Conservation (phyloP, 441 rosid species). For the Populus trichocarpa region DNA sequence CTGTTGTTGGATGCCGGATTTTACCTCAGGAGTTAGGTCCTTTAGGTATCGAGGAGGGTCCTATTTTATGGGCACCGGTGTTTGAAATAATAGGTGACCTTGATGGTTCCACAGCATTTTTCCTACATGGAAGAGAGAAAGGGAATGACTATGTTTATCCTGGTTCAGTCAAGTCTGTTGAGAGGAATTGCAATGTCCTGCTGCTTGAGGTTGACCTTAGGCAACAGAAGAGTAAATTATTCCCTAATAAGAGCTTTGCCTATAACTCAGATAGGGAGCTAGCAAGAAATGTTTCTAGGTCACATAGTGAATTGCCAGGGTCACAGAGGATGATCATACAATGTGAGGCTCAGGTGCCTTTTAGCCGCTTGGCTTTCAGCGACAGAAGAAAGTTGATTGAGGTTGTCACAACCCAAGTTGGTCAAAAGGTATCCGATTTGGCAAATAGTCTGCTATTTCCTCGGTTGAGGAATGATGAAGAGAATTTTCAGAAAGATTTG, state of each 20-base stretch:
- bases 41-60: conserved; percentile 68
- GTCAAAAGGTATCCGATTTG: conserved; percentile 39
- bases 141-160: conserved; percentile 55
- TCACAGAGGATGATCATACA: conserved; percentile 27
- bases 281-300: conserved; percentile 33
- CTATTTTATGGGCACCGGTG: conserved; percentile 73
- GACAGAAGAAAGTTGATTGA: conserved; percentile 74
- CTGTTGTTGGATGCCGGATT: conserved; percentile 71
- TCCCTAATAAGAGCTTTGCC: conserved; percentile 39
- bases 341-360: conserved; percentile 42
- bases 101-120: conserved; percentile 56
- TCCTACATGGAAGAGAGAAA: conserved; percentile 72
- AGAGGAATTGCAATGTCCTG: conserved; percentile 61
- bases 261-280: conserved; percentile 31
- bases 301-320: conserved; percentile 36
- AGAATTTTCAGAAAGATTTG: conserved; percentile 40
- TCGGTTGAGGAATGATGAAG: conserved; percentile 40
- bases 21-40: conserved; percentile 89
- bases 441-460: conserved; percentile 50
- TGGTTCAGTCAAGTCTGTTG: conserved; percentile 50
- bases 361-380: conserved; percentile 53
- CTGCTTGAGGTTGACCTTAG: conserved; percentile 73
- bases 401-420: conserved; percentile 46
- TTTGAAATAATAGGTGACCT: conserved; percentile 59
- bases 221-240: conserved; percentile 25